Conservation (phyloP, 192 early-diverging fungal genomes). For the Coemansia sp. region DNA sequence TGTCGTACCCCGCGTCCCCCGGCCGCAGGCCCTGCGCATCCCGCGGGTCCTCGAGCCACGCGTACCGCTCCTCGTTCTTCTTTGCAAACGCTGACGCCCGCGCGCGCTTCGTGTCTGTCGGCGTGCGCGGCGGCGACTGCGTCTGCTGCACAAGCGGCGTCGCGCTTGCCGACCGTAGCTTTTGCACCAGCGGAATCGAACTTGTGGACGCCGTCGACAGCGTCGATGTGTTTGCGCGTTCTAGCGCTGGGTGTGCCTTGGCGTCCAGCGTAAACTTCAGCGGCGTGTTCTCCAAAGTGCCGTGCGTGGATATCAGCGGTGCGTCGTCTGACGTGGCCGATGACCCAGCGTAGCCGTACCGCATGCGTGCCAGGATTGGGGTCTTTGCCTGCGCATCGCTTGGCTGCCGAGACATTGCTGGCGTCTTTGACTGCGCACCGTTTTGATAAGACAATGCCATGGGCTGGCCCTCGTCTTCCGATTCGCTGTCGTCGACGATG, state of each 20-base stretch:
- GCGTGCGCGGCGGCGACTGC: slow-evolving; percentile 12
- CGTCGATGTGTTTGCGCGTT: slow-evolving; percentile 17
- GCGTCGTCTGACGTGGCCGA: slow-evolving; percentile 21
- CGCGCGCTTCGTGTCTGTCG: slow-evolving; percentile 43
- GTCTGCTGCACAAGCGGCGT: slow-evolving; percentile 1
- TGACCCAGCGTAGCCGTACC: slow-evolving; percentile 2
- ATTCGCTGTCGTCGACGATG: slow-evolving; percentile 35
- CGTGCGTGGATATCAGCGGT: slow-evolving; percentile 13
- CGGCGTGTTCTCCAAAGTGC: no score
- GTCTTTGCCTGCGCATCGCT: not conserved
- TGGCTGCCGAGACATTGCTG: not conserved
- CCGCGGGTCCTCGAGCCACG: slow-evolving; percentile 80
- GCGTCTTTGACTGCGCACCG: no score
- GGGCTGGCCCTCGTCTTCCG: slow-evolving; percentile 6
- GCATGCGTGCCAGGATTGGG: slow-evolving; percentile 15
- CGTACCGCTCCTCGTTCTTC: slow-evolving; percentile 79
- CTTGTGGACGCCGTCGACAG: slow-evolving; percentile 18
- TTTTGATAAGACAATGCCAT: no score
- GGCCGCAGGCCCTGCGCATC: slow-evolving; percentile 70
- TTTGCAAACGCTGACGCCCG: slow-evolving; percentile 76
- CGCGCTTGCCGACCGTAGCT: slow-evolving; percentile 11
- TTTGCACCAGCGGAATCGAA: slow-evolving; percentile 9
- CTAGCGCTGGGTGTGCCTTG: slow-evolving; percentile 2
- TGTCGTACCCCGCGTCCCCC: slow-evolving; percentile 83
- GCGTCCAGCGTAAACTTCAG: slow-evolving; percentile 7